Evolutionary conservation across 2,329 filamentous ascomycete species (phyloP).

Genomic region (Pestalotiopsis sp.): DNA sequence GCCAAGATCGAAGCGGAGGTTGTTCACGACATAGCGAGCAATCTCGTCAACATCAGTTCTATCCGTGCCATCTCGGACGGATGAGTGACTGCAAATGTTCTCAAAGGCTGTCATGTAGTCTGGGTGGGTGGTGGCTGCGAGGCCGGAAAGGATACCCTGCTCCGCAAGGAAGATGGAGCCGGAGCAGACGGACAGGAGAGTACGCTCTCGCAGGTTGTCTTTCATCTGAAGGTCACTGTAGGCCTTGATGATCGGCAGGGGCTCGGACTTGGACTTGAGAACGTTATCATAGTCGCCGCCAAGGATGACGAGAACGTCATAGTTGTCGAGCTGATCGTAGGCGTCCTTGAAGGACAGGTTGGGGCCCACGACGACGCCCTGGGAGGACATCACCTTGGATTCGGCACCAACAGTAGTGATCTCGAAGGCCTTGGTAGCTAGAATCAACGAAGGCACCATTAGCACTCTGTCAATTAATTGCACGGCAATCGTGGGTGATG

Average conservation of each 20-base stretch:
- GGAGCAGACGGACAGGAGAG: slow-evolving; percentile 77
- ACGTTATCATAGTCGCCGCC: slow-evolving; percentile 67
- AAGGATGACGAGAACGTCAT: slow-evolving; percentile 76
- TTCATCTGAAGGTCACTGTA: slow-evolving; percentile 79
- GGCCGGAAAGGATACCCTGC: slow-evolving; percentile 73
- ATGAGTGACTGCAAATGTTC: slow-evolving; percentile 74
- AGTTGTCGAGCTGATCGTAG: slow-evolving; percentile 70
- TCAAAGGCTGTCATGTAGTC: slow-evolving; percentile 80
- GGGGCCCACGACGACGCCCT: slow-evolving; percentile 70
- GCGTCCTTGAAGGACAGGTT: slow-evolving; percentile 80
- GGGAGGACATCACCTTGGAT: slow-evolving; percentile 53
- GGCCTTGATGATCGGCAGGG: slow-evolving; percentile 70
- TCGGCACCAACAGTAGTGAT: slow-evolving; percentile 55
- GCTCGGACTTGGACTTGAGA: slow-evolving; percentile 67
- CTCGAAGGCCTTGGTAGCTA: slow-evolving; percentile 59
- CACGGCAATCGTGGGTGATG: not conserved
- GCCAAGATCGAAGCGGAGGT: slow-evolving; percentile 81
- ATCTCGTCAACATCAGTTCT: slow-evolving; percentile 83
- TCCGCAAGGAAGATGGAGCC: slow-evolving; percentile 76
- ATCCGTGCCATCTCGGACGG: slow-evolving; percentile 68
- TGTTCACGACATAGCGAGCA: slow-evolving; percentile 84
- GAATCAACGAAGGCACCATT: not conserved
- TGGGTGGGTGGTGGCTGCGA: slow-evolving; percentile 80
- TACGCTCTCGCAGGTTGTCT: slow-evolving; percentile 77
- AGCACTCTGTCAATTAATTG: not conserved